Evolutionary conservation across 1,284 basidiomycete species (phyloP), one percentile per base, ranked within the genome.

Genomic region (Moniliella sp.): DNA sequence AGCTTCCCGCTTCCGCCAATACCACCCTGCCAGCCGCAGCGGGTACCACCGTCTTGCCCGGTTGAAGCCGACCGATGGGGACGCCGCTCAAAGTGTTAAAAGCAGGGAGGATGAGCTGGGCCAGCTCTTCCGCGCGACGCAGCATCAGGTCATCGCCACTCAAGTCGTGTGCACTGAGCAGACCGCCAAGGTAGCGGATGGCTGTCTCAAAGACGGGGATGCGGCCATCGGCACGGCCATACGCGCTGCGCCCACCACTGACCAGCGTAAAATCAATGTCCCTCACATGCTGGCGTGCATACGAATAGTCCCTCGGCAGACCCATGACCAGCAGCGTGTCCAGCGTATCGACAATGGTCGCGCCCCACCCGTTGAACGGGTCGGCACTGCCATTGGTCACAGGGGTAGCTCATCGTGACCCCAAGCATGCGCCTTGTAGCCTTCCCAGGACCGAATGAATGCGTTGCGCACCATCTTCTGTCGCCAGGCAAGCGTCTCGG

Each of bases 301-400:
- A 67, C 15, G 66, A 58, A 61, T 78, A 88, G 56, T 88, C 78
- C 9, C 73, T 69, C n/a, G 73, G 62, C 8, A 91, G 67, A 15
- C 68, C 75, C 76, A 93, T 78, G 32, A 93, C 64, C 16, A 80
- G 67, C 63, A 93, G 74, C 0, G 84, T 91, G 55, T 88, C 82
- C 11, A 93, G 68, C 5, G 52, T 53, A 40, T 61, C 57, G 39
- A 80, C 69, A 32, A 74, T 69, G 1, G 76, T 76, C 0, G 84
- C 75, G 9, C 80, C 81, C 83, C 84, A 91, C 5, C 78, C 53
- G 28, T 58, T 58, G 39, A 58, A 58, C 15, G 45, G 42, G 35
- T 58, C 54, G 15, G 47, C 32, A 10, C 47, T 38, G 27, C 28
- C 25, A 21, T 37, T 37, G 4, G 39, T 39, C 7, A 71, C 47